Evolutionary conservation across 768 basidiomycete genomes (phyloP), one percentile per base, ranked within the genome.

Genomic region (Leccinum subgranulosum): DNA sequence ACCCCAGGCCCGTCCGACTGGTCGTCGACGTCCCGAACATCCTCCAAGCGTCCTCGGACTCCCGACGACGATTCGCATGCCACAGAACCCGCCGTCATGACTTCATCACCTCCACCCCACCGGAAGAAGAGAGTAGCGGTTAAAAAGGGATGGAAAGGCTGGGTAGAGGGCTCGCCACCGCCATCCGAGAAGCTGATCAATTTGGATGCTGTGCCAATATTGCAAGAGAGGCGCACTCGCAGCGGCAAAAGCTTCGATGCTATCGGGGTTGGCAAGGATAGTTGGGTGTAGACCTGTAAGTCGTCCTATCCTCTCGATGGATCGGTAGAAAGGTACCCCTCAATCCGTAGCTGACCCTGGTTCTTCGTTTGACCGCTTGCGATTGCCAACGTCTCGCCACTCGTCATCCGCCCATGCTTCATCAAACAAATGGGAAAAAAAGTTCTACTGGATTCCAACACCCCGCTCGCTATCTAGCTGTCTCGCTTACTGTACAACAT

Each of bases 61-160:
- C 90, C 90, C 9, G 81, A 81, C 54, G 88, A 91, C 59, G 79
- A 82, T 59, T 79, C 80, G 17, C 67, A 77, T 25, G 56, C 79
- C 28, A 57, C 58, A 58, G 65, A 70, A 54, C 66, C 61, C 41
- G 66, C 53, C 46, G 66, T 60, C 34, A 60, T 50, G 7, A 57
- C 60, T 4, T 27, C 72, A 1, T 60, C 64, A n/a, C 60, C 70
- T 19, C 61, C 69, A 11, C 64, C 65, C 25, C 79, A 80, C 47
- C 81, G 78, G 70, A 89, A 83, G 77, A 85, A 86, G 63, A 75
- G 80, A 46, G 79, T 85, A 21, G 75, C 81, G 0, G 85, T 81
- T 34, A 85, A 80, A 74, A 92, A 92, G 71, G 90, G 90, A 17
- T 92, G 90, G 90, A 92, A 92, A 76, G 90, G 90, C 39, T 92